Conservation (phyloP, 192 early-diverging fungal genomes). For the Backusella morwellensis region DNA sequence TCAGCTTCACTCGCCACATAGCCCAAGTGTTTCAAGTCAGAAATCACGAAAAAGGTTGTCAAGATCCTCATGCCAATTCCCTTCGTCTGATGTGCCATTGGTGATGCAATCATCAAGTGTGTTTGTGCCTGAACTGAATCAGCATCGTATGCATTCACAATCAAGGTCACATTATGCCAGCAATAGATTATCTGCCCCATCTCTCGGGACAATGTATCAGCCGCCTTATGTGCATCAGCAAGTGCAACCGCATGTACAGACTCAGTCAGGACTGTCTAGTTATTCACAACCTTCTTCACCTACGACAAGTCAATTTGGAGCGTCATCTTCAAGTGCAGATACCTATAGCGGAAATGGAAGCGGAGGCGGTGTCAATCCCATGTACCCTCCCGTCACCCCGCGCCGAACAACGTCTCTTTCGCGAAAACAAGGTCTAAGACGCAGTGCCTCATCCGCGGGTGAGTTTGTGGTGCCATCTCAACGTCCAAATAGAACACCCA, state of each 20-base stretch:
- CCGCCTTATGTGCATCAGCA: background rate
- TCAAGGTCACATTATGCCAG: slow-evolving; percentile 3
- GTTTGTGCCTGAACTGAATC: slow-evolving; percentile 9
- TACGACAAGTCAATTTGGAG: slow-evolving; percentile 6
- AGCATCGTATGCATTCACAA: background rate
- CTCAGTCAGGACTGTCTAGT: background rate
- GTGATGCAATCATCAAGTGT: slow-evolving; percentile 3
- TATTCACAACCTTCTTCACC: slow-evolving; percentile 25
- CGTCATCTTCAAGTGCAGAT: background rate
- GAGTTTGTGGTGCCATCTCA: slow-evolving; percentile 5
- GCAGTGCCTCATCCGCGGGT: background rate
- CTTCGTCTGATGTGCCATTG: background rate
- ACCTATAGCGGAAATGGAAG: background rate
- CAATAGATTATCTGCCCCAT: slow-evolving; percentile 20
- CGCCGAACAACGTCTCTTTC: slow-evolving; percentile 3
- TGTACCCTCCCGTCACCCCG: background rate
- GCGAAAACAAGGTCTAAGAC: background rate
- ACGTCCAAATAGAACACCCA: background rate
- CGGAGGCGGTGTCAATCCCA: background rate
- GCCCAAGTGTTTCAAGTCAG: background rate
- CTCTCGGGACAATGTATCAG: background rate
- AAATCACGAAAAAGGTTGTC: background rate
- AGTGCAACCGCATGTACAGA: background rate
- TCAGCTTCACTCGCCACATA: background rate
- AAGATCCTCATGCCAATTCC: background rate